Percentiles rank a stretch among this genome's conserved stretches.
Conservation (phyloP, 2,329 filamentous ascomycete species). For the Lachnellula arida region DNA sequence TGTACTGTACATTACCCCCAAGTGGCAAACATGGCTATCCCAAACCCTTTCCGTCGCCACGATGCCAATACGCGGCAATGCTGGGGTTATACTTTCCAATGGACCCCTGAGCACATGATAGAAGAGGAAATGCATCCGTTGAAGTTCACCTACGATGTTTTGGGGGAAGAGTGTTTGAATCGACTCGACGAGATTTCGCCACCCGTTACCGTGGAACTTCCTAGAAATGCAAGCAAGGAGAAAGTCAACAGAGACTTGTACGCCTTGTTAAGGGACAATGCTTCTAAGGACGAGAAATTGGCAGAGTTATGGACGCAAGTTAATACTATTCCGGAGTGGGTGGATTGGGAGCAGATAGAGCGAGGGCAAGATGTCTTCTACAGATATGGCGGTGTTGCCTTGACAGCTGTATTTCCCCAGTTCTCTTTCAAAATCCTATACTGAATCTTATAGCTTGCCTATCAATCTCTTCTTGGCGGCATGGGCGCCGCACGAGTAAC, state of each 20-base stretch:
- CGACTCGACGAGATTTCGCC: slow-evolving; percentile 58
- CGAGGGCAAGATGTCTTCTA: slow-evolving; percentile 75
- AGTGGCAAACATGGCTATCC: slow-evolving; percentile 1
- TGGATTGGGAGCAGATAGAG: slow-evolving; percentile 71
- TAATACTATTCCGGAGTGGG: slow-evolving; percentile 66
- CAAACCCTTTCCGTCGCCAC: not conserved
- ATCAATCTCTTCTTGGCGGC: slow-evolving; percentile 61
- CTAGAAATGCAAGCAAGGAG: slow-evolving; percentile 23
- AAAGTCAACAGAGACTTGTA: slow-evolving; percentile 53
- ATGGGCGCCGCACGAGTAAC: slow-evolving; percentile 71
- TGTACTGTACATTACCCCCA: not conserved
- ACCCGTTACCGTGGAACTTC: slow-evolving; percentile 29
- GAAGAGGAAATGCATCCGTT: slow-evolving; percentile 54
- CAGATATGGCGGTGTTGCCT: slow-evolving; percentile 63
- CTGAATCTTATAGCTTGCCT: slow-evolving; percentile 34
- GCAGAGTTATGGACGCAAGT: slow-evolving; percentile 60
- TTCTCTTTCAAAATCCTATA: not conserved
- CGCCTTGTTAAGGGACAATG: slow-evolving; percentile 54
- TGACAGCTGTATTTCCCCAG: slow-evolving; percentile 47
- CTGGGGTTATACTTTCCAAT: slow-evolving; percentile 67
- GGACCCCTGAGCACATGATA: slow-evolving; percentile 60
- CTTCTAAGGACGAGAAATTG: slow-evolving; percentile 49
- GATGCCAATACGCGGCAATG: slow-evolving; percentile 4
- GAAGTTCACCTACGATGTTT: slow-evolving; percentile 62
- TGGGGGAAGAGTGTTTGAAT: slow-evolving; percentile 62